Evolutionary conservation across 306 rosid species (phyloP).

Genomic region (Casuarina glauca): DNA sequence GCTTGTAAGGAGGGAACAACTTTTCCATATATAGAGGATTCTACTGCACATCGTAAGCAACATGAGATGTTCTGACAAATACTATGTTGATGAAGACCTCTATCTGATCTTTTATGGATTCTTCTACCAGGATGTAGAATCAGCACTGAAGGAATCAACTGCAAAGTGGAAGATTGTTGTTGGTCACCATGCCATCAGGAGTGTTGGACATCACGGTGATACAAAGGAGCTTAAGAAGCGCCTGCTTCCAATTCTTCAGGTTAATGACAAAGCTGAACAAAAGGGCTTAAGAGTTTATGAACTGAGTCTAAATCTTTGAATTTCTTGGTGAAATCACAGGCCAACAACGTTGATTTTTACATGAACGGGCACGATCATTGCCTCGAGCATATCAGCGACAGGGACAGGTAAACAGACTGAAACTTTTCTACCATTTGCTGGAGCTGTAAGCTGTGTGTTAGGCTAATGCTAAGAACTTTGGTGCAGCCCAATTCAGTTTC

Average conservation of each 20-base stretch:
- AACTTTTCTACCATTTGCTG: neutral
- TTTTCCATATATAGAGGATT: no score
- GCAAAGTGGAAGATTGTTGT: constrained; percentile 47
- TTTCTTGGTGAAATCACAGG: constrained; percentile 28
- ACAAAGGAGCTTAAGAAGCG: constrained; percentile 32
- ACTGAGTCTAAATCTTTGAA: constrained; percentile 1
- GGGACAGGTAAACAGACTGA: constrained; percentile 39
- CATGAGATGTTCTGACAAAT: neutral
- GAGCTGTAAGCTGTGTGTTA: neutral
- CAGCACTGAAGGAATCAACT: constrained; percentile 30
- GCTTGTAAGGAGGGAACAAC: no score
- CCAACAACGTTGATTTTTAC: constrained; percentile 49
- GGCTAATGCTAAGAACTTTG: constrained; percentile 26
- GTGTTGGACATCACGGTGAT: constrained; percentile 44
- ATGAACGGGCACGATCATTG: constrained; percentile 62
- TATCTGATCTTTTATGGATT: neutral
- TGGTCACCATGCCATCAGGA: constrained; percentile 43
- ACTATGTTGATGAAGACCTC: neutral
- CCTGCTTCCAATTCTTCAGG: constrained; percentile 57
- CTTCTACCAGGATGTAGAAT: constrained; percentile 29
- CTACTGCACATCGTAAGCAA: no score
- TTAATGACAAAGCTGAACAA: neutral
- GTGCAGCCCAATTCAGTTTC: constrained; percentile 49
- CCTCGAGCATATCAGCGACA: constrained; percentile 58
- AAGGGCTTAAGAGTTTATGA: neutral